phyloP scores from a whole-genome alignment of 805 yeast genomes.

The Candida jianshihensis region DNA sequence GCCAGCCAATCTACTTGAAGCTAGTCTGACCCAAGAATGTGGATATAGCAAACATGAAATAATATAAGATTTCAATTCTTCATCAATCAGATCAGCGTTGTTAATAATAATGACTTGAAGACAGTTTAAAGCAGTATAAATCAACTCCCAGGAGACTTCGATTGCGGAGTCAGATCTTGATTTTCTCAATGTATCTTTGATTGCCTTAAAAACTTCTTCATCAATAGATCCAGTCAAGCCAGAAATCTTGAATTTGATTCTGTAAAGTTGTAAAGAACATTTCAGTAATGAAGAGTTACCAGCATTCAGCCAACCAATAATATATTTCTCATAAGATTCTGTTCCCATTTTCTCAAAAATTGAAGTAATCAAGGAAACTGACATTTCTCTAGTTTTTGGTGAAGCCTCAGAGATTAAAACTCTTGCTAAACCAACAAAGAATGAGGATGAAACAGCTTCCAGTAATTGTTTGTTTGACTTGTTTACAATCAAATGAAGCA shows the following conservation, averaged over 20 bases:
- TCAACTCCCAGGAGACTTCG: slow-evolving; percentile 66
- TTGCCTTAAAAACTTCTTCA: slow-evolving; percentile 29
- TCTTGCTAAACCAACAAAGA: slow-evolving; percentile 77
- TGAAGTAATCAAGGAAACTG: slow-evolving; percentile 50
- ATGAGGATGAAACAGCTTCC: slow-evolving; percentile 58
- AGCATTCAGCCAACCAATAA: slow-evolving; percentile 53
- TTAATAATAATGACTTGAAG: slow-evolving; percentile 37
- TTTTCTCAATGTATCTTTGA: slow-evolving; percentile 26
- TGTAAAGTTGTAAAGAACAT: slow-evolving; percentile 71
- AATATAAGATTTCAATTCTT: slow-evolving; percentile 31
- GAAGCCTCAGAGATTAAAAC: slow-evolving; percentile 73
- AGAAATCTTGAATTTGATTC: slow-evolving; percentile 43
- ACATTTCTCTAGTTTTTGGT: slow-evolving; percentile 77
- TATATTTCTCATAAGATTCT: slow-evolving; percentile 29
- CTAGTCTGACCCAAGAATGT: slow-evolving; percentile 84
- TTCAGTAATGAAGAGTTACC: slow-evolving; percentile 47
- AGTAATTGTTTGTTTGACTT: slow-evolving; percentile 58
- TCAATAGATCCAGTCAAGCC: slow-evolving; percentile 40
- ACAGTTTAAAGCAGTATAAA: slow-evolving; percentile 58
- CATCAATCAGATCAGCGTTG: slow-evolving; percentile 21
- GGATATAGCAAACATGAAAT: slow-evolving; percentile 65
- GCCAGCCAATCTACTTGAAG: slow-evolving; percentile 54
- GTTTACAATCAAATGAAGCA: slow-evolving; percentile 61
- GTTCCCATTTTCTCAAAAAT: slow-evolving; percentile 45
- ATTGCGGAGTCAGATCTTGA: slow-evolving; percentile 31